Evolutionary conservation across 495 filamentous ascomycete genomes (phyloP).

Genomic region (Penicillium roqueforti): DNA sequence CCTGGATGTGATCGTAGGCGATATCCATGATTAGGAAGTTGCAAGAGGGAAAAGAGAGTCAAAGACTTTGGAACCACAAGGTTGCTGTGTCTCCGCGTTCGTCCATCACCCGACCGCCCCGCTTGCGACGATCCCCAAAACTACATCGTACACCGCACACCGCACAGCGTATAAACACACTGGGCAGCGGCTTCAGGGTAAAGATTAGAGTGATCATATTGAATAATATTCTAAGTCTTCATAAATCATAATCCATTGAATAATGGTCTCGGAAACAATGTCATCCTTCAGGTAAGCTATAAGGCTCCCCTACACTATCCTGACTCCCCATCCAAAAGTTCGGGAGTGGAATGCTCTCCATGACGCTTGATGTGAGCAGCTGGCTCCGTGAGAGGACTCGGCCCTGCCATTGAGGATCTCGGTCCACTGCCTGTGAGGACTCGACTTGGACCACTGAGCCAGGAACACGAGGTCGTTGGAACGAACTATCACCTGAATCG

Average conservation of each 20-base stretch:
- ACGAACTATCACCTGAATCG: conserved; percentile 9
- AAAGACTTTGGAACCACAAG: conserved; percentile 11
- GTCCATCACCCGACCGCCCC: conserved; percentile 29
- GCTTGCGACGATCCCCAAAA: conserved; percentile 14
- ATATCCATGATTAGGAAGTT: conserved; percentile 67
- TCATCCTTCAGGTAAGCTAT: conserved; percentile 27
- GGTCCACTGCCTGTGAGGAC: conserved; percentile 42
- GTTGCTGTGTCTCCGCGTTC: conserved; percentile 28
- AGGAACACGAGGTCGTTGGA: conserved; percentile 20
- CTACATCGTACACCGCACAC: background rate
- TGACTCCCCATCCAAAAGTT: conserved; percentile 41
- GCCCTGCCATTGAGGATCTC: conserved; percentile 16
- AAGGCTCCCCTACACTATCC: conserved; percentile 45
- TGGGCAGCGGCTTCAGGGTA: background rate
- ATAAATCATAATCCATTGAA: conserved; percentile 17
- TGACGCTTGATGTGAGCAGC: conserved; percentile 42
- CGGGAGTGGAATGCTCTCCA: conserved; percentile 45
- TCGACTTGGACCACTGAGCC: conserved; percentile 41
- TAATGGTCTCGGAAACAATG: background rate
- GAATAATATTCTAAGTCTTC: background rate
- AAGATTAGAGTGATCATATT: background rate
- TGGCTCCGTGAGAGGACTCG: conserved; percentile 35
- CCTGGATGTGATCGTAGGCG: conserved; percentile 95
- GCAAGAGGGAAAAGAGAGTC: conserved; percentile 7
- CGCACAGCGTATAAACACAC: background rate